These are phyloP conservation scores for Dictyostelium brefeldianum DNA, from an alignment of 78 protist genomes.

Conservation along the genomic window DNA sequence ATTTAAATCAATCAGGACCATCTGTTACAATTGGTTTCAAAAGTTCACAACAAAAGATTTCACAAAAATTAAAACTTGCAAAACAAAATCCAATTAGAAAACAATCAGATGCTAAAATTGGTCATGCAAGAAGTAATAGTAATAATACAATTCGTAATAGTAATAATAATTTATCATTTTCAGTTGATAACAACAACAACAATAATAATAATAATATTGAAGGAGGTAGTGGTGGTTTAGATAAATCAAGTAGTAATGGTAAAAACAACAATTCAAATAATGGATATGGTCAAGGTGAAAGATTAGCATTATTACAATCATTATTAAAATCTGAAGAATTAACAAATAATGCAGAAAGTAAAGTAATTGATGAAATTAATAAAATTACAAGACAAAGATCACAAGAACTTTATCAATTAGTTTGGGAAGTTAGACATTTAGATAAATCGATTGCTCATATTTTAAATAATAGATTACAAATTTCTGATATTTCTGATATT, in stretches of 20 bases:
- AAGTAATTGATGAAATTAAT: constrained; percentile 62
- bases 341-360: constrained; percentile 64
- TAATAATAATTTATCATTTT: not conserved
- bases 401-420: constrained; percentile 62
- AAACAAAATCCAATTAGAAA: constrained; percentile 56
- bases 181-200: not conserved
- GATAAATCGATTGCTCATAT: constrained; percentile 63
- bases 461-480: constrained; percentile 25
- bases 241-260: not conserved
- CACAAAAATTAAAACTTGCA: constrained; percentile 54
- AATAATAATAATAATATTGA: not conserved
- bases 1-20: too few relatives aligned
- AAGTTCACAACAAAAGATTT: constrained; percentile 34
- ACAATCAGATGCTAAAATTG: constrained; percentile 63
- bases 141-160: not conserved
- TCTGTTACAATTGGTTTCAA: not conserved
- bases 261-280: not conserved
- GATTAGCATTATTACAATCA: constrained; percentile 71
- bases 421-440: constrained; percentile 69
- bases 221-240: not conserved
- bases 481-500: constrained; percentile 34
- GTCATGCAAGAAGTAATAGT: constrained; percentile 58
- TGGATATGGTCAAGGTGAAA: constrained; percentile 46
- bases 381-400: constrained; percentile 42
- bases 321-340: constrained; percentile 58